A percentile compares a stretch with the other conserved stretches of the same genome.
Evolutionary conservation across 2,329 filamentous ascomycete genomes (phyloP).

Genomic region (Emergomyces africanus): DNA sequence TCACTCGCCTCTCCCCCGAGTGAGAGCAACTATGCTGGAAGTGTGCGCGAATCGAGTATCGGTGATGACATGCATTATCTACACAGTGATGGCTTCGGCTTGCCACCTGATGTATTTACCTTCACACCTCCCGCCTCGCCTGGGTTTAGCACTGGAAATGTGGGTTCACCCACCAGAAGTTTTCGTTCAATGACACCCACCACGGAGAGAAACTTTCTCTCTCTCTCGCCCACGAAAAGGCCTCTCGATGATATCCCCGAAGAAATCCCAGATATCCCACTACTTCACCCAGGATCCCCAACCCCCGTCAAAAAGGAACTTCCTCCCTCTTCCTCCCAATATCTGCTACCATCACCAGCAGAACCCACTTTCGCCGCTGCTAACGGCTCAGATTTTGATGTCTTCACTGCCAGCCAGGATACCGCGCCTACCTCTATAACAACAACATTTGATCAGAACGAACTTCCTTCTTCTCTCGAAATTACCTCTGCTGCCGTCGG

Average conservation of each 20-base stretch:
- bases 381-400: conserved; percentile 26
- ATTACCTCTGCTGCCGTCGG: neutral
- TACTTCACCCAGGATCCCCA: conserved; percentile 11
- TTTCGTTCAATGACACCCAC: conserved; percentile 27
- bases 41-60: conserved; percentile 24
- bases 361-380: conserved; percentile 24
- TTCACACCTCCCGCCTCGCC: conserved; percentile 37
- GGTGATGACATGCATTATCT: conserved; percentile 21
- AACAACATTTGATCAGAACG: conserved; percentile 19
- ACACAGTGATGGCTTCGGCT: conserved; percentile 19
- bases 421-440: conserved; percentile 20
- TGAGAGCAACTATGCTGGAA: conserved; percentile 27
- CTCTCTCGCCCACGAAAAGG: conserved; percentile 22
- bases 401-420: conserved; percentile 27
- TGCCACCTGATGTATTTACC: conserved; percentile 30
- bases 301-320: conserved; percentile 7
- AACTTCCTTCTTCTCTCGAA: conserved; percentile 7
- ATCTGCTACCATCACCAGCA: conserved; percentile 25
- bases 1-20: conserved; percentile 29
- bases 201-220: conserved; percentile 26
- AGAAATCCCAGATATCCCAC: conserved; percentile 17
- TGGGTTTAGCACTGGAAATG: conserved; percentile 26
- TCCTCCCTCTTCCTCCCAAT: conserved; percentile 15
- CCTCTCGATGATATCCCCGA: conserved; percentile 20
- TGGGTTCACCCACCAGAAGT: conserved; percentile 23